These are phyloP conservation scores for Candida parachauliodes DNA, from an alignment of 805 yeast species.

Conservation along the genomic window DNA sequence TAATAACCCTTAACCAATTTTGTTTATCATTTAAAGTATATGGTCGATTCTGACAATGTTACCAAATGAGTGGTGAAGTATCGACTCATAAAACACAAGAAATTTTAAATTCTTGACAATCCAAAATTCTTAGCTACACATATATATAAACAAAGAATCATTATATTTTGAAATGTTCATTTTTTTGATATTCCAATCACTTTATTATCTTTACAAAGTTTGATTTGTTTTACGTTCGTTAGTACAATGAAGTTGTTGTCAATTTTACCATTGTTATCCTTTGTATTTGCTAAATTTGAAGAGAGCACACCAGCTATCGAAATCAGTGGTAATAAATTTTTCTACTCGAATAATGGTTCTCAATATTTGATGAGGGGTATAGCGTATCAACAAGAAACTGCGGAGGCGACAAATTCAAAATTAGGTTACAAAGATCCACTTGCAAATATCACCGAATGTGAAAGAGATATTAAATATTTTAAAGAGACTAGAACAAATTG, in stretches of 20 bases:
- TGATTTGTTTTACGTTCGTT: not conserved
- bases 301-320: conserved; percentile 30
- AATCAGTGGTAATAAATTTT: conserved; percentile 42
- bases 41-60: too few relatives aligned
- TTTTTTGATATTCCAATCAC: not conserved
- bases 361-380: conserved; percentile 43
- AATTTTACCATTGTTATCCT: conserved; percentile 7
- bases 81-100: too few relatives aligned
- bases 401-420: conserved; percentile 18
- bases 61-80: too few relatives aligned
- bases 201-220: not conserved
- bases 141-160: not conserved
- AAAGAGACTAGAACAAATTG: conserved; percentile 37
- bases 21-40: too few relatives aligned
- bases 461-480: conserved; percentile 40
- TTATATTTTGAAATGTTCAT: not conserved
- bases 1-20: too few relatives aligned
- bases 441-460: conserved; percentile 39
- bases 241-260: not conserved
- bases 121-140: conserved; percentile 3
- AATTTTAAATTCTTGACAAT: too few relatives aligned
- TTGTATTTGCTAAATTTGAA: conserved; percentile 11
- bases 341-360: conserved; percentile 39
- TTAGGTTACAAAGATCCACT: conserved; percentile 34
- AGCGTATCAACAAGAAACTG: conserved; percentile 42